Evolutionary conservation across 257 asterid species (phyloP).

Genomic region (Anisodus acutangulus): DNA sequence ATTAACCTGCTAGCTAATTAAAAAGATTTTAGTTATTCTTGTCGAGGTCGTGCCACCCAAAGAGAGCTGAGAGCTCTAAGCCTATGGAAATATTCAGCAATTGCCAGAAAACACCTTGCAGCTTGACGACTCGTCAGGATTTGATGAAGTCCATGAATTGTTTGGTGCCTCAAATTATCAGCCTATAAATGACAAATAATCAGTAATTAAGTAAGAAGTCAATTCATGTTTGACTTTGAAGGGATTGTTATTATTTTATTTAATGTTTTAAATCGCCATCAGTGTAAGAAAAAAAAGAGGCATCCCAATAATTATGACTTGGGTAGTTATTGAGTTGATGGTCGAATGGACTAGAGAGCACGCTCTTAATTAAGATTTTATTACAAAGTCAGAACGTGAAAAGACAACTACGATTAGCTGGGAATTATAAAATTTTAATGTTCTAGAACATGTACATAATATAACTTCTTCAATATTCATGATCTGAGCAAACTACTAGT

Average conservation of each 20-base stretch:
- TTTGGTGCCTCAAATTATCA: constrained; percentile 72
- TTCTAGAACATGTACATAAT: too few relatives aligned
- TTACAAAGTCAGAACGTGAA: not conserved
- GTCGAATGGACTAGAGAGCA: not conserved
- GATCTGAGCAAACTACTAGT: too few relatives aligned
- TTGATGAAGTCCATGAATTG: constrained; percentile 69
- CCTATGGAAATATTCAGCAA: constrained; percentile 81
- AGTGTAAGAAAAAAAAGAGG: not conserved
- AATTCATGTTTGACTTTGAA: not conserved
- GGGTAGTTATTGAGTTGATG: not conserved
- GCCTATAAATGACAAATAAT: constrained; percentile 50
- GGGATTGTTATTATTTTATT: not conserved
- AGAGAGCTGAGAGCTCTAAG: constrained; percentile 88
- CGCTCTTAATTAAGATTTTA: not conserved
- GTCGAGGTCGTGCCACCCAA: constrained; percentile 64
- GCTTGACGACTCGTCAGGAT: constrained; percentile 67
- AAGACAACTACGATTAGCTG: not conserved
- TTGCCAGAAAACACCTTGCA: constrained; percentile 72
- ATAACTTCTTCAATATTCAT: too few relatives aligned
- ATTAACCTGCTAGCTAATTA: not conserved
- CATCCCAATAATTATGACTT: too few relatives aligned
- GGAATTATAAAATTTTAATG: not conserved
- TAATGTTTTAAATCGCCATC: not conserved
- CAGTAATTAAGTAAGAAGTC: not conserved
- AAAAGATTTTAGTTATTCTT: not conserved